phyloP scores from a whole-genome alignment of 805 yeast genomes.

The Candida nanaspora region DNA sequence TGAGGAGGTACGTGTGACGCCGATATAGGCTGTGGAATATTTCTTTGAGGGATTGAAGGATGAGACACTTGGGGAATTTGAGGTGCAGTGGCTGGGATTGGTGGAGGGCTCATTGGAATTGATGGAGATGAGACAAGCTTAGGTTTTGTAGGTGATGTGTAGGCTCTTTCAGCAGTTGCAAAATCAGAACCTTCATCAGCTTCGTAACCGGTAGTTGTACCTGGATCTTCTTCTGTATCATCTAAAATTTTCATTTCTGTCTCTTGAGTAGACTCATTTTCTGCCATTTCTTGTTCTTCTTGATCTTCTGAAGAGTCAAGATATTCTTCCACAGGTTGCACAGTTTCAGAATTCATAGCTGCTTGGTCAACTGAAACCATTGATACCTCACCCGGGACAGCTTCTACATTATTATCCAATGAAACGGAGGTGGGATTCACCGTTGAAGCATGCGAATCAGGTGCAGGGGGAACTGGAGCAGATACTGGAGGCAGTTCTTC shows the following conservation, averaged over 20 bases:
- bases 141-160: not conserved
- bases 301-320: slow-evolving; percentile 3
- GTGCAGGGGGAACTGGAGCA: not conserved
- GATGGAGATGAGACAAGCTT: slow-evolving; percentile 7
- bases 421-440: too few relatives aligned
- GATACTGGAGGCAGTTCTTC: too few relatives aligned
- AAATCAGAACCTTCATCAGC: slow-evolving; percentile 52
- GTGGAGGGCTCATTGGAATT: slow-evolving; percentile 1
- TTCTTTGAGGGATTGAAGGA: too few relatives aligned
- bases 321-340: slow-evolving; percentile 3
- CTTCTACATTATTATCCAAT: too few relatives aligned
- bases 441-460: not conserved
- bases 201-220: slow-evolving; percentile 50
- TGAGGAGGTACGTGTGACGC: too few relatives aligned
- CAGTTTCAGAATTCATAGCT: not conserved
- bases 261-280: slow-evolving; percentile 3
- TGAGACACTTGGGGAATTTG: too few relatives aligned
- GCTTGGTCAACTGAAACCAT: too few relatives aligned
- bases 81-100: slow-evolving; percentile 9
- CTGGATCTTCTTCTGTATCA: slow-evolving; percentile 9
- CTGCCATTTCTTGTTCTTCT: slow-evolving; percentile 7
- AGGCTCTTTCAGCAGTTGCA: slow-evolving; percentile 9
- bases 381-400: too few relatives aligned
- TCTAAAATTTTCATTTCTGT: not conserved
- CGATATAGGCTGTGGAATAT: too few relatives aligned